Percentiles rank a stretch among this genome's conserved stretches.
Evolutionary conservation across 345 rosid genomes (phyloP).

Genomic region (Cardamine occulta): DNA sequence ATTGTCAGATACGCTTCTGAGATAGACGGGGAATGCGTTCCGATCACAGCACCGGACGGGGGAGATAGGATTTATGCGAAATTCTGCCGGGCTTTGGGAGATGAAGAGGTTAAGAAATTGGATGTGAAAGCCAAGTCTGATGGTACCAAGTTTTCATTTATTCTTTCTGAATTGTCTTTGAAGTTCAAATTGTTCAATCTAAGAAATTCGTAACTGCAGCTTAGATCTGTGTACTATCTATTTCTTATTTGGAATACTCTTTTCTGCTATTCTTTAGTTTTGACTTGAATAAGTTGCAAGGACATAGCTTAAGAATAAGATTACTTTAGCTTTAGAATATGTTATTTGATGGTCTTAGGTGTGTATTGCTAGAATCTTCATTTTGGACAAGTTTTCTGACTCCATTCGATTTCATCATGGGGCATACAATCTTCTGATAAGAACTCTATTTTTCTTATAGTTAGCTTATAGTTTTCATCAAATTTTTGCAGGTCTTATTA

Average conservation of each 20-base stretch:
- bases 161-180: background rate
- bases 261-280: background rate
- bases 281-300: background rate
- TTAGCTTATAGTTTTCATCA: slow-evolving; percentile 8
- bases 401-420: background rate
- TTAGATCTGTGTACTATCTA: background rate
- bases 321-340: background rate
- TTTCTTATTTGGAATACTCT: background rate
- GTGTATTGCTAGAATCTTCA: background rate
- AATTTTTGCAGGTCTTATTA: slow-evolving; percentile 59
- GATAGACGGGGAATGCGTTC: slow-evolving; percentile 84
- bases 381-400: background rate
- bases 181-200: slow-evolving; percentile 10
- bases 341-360: slow-evolving; percentile 6
- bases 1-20: slow-evolving; percentile 52
- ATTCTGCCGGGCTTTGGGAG: slow-evolving; percentile 55
- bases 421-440: too few species aligned
- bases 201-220: background rate
- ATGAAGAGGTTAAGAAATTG: slow-evolving; percentile 51
- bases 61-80: slow-evolving; percentile 92
- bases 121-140: slow-evolving; percentile 48
- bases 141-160: slow-evolving; percentile 45
- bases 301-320: background rate
- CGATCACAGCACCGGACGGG: slow-evolving; percentile 80
- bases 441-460: too few species aligned